Evolutionary conservation across 768 basidiomycete genomes (phyloP).

Genomic region (Boletus subparvulus): DNA sequence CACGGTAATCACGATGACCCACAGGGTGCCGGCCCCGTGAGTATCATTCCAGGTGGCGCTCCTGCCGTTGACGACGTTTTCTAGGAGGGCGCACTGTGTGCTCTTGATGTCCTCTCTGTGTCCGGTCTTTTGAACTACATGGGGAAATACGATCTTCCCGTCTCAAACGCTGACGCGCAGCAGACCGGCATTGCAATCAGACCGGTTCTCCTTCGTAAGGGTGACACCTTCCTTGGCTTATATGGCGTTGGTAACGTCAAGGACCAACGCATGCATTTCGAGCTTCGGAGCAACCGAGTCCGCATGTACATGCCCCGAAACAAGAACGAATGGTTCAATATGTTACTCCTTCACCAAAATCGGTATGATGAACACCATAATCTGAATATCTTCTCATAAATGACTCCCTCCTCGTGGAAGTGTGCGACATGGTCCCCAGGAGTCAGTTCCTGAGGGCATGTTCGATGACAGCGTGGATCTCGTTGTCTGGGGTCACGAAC

Average conservation of each 20-base stretch:
- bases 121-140: conserved; percentile 96
- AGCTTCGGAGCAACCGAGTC: conserved; percentile 89
- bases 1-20: conserved; percentile 99
- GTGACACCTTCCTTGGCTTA: conserved; percentile 80
- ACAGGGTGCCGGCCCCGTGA: conserved; percentile 88
- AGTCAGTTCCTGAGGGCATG: conserved; percentile 93
- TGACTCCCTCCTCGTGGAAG: conserved; percentile 39
- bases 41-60: conserved; percentile 26
- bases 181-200: conserved; percentile 79
- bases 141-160: conserved; percentile 89
- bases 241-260: conserved; percentile 98
- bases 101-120: conserved; percentile 92
- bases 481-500: conserved; percentile 98
- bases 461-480: conserved; percentile 94
- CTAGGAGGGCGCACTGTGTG: conserved; percentile 93
- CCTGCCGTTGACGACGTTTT: not conserved
- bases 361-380: conserved; percentile 48
- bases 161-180: conserved; percentile 62
- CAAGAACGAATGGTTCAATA: conserved; percentile 93
- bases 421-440: conserved; percentile 92
- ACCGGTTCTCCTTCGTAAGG: conserved; percentile 90
- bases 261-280: conserved; percentile 95
- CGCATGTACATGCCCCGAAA: conserved; percentile 95
- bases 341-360: conserved; percentile 93
- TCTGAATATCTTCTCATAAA: conserved; percentile 10